These are phyloP conservation scores for Guadua angustifolia DNA, from an alignment of 176 grass and related monocot genomes.

Conservation along the genomic window DNA sequence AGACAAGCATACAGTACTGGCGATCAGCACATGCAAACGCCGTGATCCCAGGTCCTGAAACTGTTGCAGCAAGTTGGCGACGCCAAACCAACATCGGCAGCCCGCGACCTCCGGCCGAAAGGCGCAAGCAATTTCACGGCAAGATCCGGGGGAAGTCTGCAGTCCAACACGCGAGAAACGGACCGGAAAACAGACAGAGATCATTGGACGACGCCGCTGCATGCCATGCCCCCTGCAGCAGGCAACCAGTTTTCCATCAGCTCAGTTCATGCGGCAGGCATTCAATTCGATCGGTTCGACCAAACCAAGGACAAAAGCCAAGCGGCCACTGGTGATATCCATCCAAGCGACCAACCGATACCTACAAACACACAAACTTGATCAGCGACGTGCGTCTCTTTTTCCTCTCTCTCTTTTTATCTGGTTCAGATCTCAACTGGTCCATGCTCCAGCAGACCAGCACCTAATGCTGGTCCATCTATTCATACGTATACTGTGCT, in stretches of 20 bases:
- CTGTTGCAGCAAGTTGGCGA: no score
- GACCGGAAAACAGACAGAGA: background rate
- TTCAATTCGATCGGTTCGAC: background rate
- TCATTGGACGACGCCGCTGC: background rate
- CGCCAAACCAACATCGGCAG: no score
- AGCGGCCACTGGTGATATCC: background rate
- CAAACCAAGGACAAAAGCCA: background rate
- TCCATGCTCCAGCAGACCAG: background rate
- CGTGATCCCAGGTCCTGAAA: no score
- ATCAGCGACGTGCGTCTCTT: no score
- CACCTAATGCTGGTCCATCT: background rate
- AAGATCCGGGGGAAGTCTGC: background rate
- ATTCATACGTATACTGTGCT: background rate
- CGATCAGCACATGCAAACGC: no score
- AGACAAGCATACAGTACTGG: no score
- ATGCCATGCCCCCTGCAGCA: background rate
- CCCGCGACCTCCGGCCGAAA: no score
- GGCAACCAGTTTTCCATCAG: background rate
- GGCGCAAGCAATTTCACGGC: background rate
- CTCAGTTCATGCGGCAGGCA: conserved; percentile 7
- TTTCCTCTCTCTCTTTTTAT: background rate
- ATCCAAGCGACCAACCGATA: background rate
- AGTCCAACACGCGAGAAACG: conserved; percentile 7
- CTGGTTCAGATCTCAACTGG: conserved; percentile 13
- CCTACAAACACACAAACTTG: background rate